A percentile compares a stretch with the other conserved stretches of the same genome.
Conservation (phyloP, 805 yeast genomes). For the Lachancea kluyveri region DNA sequence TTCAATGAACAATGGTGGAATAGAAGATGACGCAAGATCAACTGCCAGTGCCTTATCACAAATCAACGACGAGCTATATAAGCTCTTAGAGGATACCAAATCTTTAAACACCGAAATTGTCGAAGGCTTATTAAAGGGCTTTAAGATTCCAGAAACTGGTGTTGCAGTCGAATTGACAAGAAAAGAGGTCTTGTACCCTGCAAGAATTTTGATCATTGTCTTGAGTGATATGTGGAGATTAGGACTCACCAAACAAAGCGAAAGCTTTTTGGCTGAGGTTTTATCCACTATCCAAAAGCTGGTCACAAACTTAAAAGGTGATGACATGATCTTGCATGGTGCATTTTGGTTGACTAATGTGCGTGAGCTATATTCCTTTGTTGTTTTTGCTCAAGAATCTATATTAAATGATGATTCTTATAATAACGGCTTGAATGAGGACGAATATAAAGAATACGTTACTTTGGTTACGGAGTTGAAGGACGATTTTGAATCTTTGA, state of each 20-base stretch:
- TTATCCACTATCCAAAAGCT: constrained; percentile 79
- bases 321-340: constrained; percentile 82
- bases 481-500: constrained; percentile 88
- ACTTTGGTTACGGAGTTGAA: constrained; percentile 84
- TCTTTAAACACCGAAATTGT: constrained; percentile 76
- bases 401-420: constrained; percentile 77
- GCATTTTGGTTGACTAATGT: constrained; percentile 97
- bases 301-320: constrained; percentile 75
- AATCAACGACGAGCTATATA: constrained; percentile 69
- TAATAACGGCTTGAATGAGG: constrained; percentile 78
- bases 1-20: constrained; percentile 19
- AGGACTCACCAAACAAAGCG: constrained; percentile 88
- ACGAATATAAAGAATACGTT: constrained; percentile 84
- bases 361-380: constrained; percentile 91
- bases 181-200: constrained; percentile 93
- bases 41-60: constrained; percentile 49
- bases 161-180: constrained; percentile 77
- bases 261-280: constrained; percentile 83
- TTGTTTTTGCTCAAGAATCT: constrained; percentile 88
- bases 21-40: constrained; percentile 36
- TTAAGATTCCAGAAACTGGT: constrained; percentile 80
- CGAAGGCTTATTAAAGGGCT: constrained; percentile 76
- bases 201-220: constrained; percentile 86
- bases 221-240: constrained; percentile 97
- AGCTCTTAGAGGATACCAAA: constrained; percentile 62